Base-by-base conservation (phyloP, 805 yeast genomes). In the Candida morakotiae region DNA sequence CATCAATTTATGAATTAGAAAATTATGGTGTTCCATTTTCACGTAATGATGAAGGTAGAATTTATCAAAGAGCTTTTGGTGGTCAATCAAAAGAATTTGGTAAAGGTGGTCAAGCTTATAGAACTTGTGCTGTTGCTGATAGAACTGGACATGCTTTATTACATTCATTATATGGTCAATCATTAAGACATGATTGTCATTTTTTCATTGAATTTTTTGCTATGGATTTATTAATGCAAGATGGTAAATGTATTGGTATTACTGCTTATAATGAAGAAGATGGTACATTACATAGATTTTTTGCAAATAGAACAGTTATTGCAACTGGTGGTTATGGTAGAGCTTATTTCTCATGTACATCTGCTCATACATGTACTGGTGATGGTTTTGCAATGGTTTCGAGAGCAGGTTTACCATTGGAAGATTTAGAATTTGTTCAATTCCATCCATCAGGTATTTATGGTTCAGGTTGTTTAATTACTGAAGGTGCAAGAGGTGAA, bases 361-460 rank as follows among this genome's bases (percentile, higher is more conserved):
- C 98, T 42, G 98, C 98, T 38, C 98, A 93, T 75, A 93, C 98
- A 42, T 93, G 98, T 80, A 93, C 98, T 40, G 98, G 98, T 76
- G 98, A 93, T 66, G 98, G 98, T 65, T 81, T 73, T 58, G 98
- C 97, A 50, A 93, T 93, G 98, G 98, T 88, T 45, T 71, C 97
- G 35, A 83, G 98, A 71, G 98, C 98, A 39, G 98, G 98, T 45
- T 79, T 91, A 64, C 98, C 98, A 43, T 76, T 91, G 60, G 96
- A 93, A 72, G 98, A 93, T 70, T 74, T 91, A 68, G 98, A 93
- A 72, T 93, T 93, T 60, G 89, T 93, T 45, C 98, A 93, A 73
- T 93, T 93, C 88, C 98, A 93, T 69, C 98, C 98, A 40, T 88
- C 98, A 18, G 98, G 98, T 79, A 93, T 93, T 67, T 93, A 93